phyloP scores from a whole-genome alignment of 2,329 filamentous ascomycete species.

The Beauveria rudraprayagi region DNA sequence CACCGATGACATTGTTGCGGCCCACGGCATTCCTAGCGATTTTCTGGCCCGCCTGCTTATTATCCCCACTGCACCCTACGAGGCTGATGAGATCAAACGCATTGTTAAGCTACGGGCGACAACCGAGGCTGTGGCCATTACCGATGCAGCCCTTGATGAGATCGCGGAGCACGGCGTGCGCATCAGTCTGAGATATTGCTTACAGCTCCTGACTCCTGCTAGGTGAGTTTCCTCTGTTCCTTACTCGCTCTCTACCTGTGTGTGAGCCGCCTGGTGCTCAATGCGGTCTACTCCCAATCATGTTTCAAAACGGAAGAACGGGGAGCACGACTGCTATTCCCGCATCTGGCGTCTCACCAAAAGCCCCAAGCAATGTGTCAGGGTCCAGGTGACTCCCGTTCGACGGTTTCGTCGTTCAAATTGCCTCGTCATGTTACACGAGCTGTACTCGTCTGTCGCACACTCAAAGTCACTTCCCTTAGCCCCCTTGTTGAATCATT shows the following conservation, averaged over 20 bases:
- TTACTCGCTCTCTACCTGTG: background rate
- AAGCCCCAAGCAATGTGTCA: background rate
- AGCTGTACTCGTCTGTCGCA: too few relatives aligned
- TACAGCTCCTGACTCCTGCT: constrained; percentile 83
- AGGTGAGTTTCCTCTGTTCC: constrained; percentile 40
- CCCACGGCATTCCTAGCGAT: constrained; percentile 90
- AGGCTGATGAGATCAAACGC: constrained; percentile 79
- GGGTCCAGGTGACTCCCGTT: background rate
- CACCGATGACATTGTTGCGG: constrained; percentile 70
- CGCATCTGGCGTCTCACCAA: background rate
- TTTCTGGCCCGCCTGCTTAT: constrained; percentile 91
- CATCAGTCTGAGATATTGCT: constrained; percentile 84
- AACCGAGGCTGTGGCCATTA: constrained; percentile 72
- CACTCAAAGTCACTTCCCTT: background rate
- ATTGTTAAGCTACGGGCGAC: constrained; percentile 81
- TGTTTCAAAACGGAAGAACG: background rate
- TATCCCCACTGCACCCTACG: constrained; percentile 87
- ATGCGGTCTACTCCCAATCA: background rate
- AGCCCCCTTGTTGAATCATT: background rate
- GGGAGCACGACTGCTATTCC: background rate
- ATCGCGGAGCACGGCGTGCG: constrained; percentile 79
- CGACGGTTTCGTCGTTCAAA: background rate
- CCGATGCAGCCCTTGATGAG: constrained; percentile 77
- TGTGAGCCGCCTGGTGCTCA: background rate
- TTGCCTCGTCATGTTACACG: background rate